Conservation (phyloP, 1,284 basidiomycete genomes). For the Cerrena zonata region DNA sequence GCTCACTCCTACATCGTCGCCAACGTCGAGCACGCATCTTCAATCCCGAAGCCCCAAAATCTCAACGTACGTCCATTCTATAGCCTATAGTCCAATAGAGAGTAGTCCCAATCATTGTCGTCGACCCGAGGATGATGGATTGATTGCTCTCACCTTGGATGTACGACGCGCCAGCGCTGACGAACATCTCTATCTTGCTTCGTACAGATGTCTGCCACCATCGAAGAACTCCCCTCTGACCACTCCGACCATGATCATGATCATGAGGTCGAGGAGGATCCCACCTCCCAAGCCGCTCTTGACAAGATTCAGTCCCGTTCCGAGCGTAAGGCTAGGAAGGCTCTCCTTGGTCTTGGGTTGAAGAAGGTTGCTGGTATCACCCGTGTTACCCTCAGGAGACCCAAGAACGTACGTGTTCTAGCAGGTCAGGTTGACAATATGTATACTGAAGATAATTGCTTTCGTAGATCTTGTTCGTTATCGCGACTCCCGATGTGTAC, state of each 20-base stretch:
- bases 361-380: constrained; percentile 92
- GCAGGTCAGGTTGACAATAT: too few species aligned
- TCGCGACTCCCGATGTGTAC: constrained; percentile 93
- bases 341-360: constrained; percentile 79
- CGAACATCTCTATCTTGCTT: constrained; percentile 4
- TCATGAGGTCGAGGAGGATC: constrained; percentile 64
- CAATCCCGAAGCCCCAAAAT: constrained; percentile 13
- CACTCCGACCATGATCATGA: constrained; percentile 65
- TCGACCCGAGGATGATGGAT: constrained; percentile 24
- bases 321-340: constrained; percentile 88
- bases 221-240: constrained; percentile 78
- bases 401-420: constrained; percentile 78
- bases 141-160: constrained; percentile 28
- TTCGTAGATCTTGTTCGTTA: constrained; percentile 82
- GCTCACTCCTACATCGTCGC: constrained; percentile 20
- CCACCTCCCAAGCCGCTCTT: constrained; percentile 76
- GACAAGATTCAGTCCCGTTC: constrained; percentile 91
- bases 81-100: background rate
- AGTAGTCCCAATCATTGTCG: background rate
- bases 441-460: background rate
- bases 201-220: constrained; percentile 67
- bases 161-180: constrained; percentile 24
- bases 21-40: constrained; percentile 30
- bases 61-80: constrained; percentile 10
- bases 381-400: constrained; percentile 88